phyloP scores from a whole-genome alignment of 768 basidiomycete species.

The Melanogaster broomeanus region DNA sequence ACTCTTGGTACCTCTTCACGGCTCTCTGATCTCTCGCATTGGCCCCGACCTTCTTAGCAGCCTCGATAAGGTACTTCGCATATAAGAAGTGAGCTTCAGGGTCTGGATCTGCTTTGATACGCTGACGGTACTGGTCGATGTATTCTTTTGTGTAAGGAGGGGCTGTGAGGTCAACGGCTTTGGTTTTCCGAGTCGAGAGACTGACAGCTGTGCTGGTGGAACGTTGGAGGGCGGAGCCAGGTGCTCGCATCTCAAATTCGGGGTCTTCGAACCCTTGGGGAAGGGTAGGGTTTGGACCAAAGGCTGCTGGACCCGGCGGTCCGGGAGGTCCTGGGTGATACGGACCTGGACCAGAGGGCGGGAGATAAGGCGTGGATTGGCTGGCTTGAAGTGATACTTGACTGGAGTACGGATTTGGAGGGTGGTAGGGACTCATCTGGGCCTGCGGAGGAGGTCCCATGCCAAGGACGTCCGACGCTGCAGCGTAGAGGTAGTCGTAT shows the following conservation, averaged over 20 bases:
- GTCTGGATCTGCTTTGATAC: constrained; percentile 97
- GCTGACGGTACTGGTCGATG: constrained; percentile 95
- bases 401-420: constrained; percentile 21
- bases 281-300: constrained; percentile 26
- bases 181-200: constrained; percentile 65
- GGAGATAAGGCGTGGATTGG: constrained; percentile 34
- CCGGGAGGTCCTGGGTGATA: constrained; percentile 23
- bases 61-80: constrained; percentile 98
- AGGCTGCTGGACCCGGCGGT: constrained; percentile 13
- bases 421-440: constrained; percentile 18
- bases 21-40: constrained; percentile 75
- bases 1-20: constrained; percentile 89
- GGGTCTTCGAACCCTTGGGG: constrained; percentile 36
- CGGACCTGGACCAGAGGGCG: constrained; percentile 25
- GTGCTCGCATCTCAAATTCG: constrained; percentile 55
- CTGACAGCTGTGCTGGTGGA: constrained; percentile 56
- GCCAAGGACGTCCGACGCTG: constrained; percentile 80
- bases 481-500: constrained; percentile 65
- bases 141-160: constrained; percentile 95
- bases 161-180: constrained; percentile 78
- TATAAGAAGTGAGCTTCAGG: constrained; percentile 97
- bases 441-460: constrained; percentile 58
- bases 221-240: constrained; percentile 50
- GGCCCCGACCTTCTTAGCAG: constrained; percentile 86
- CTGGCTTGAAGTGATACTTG: constrained; percentile 26